A percentile compares a stretch with the other conserved stretches of the same genome.
Evolutionary conservation across 352 stramenopile genomes (phyloP).

Genomic region (Phytophthora citrophthora): DNA sequence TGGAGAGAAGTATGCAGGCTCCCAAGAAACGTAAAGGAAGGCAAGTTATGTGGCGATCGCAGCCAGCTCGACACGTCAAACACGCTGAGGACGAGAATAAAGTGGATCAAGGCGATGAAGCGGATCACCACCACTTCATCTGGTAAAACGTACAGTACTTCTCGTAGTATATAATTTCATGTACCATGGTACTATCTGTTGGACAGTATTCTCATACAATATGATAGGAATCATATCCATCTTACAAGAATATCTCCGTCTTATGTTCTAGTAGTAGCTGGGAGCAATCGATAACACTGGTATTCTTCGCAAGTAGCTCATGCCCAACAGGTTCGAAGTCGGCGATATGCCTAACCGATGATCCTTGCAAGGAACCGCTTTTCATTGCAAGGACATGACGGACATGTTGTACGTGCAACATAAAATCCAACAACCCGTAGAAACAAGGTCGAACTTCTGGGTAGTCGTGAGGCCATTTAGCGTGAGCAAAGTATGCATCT

Average conservation of each 20-base stretch:
- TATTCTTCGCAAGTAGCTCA: constrained; percentile 17
- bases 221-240: not conserved
- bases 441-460: constrained; percentile 18
- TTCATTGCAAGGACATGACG: constrained; percentile 29
- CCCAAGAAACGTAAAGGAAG: constrained; percentile 93
- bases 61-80: constrained; percentile 79
- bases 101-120: constrained; percentile 82
- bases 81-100: constrained; percentile 82
- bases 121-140: constrained; percentile 85
- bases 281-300: constrained; percentile 22
- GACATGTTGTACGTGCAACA: constrained; percentile 49
- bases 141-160: constrained; percentile 47
- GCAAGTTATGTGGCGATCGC: constrained; percentile 93
- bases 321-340: not conserved
- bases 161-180: no score
- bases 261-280: not conserved
- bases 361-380: constrained; percentile 30
- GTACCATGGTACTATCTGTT: no score
- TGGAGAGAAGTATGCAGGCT: constrained; percentile 93
- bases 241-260: no score
- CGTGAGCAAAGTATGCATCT: constrained; percentile 43
- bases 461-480: constrained; percentile 40
- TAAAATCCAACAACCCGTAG: constrained; percentile 36
- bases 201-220: not conserved
- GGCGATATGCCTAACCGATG: not conserved